Conservation (phyloP, 768 basidiomycete species). For the Suillus plorans region DNA sequence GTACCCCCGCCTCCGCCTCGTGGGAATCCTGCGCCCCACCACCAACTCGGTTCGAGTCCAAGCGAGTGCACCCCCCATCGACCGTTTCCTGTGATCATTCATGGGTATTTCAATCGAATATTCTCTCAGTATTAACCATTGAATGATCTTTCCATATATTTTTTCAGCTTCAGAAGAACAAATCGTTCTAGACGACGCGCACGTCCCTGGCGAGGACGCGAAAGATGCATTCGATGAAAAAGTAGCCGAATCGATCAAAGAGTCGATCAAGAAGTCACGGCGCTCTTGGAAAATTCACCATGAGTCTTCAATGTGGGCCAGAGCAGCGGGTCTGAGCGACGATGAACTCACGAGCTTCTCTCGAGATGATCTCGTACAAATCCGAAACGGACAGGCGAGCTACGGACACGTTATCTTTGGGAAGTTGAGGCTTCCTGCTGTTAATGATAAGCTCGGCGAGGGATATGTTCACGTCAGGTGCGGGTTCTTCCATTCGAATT, state of each 20-base stretch:
- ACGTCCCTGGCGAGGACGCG: slow-evolving; percentile 58
- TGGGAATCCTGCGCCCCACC: background rate
- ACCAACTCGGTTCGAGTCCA: background rate
- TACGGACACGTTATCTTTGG: slow-evolving; percentile 76
- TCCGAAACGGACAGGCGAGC: slow-evolving; percentile 56
- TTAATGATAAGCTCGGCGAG: slow-evolving; percentile 57
- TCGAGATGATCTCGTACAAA: slow-evolving; percentile 40
- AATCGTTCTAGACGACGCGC: slow-evolving; percentile 56
- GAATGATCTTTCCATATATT: background rate
- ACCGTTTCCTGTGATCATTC: background rate
- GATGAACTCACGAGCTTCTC: slow-evolving; percentile 50
- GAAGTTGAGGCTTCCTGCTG: slow-evolving; percentile 69
- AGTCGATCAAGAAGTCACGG: slow-evolving; percentile 66
- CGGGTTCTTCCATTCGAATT: slow-evolving; percentile 16
- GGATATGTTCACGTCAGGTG: slow-evolving; percentile 76
- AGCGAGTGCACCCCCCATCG: background rate
- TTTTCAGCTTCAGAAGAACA: slow-evolving; percentile 56
- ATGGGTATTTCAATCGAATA: background rate
- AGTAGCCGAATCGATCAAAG: slow-evolving; percentile 56
- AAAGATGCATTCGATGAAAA: slow-evolving; percentile 59
- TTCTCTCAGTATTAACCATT: background rate
- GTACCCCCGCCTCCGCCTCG: background rate
- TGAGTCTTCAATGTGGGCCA: slow-evolving; percentile 58
- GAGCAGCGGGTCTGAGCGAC: slow-evolving; percentile 54
- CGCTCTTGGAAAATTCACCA: slow-evolving; percentile 66